These are phyloP conservation scores for Gymnopus androsaceus DNA, from an alignment of 1,284 basidiomycete species.

Conservation along the genomic window DNA sequence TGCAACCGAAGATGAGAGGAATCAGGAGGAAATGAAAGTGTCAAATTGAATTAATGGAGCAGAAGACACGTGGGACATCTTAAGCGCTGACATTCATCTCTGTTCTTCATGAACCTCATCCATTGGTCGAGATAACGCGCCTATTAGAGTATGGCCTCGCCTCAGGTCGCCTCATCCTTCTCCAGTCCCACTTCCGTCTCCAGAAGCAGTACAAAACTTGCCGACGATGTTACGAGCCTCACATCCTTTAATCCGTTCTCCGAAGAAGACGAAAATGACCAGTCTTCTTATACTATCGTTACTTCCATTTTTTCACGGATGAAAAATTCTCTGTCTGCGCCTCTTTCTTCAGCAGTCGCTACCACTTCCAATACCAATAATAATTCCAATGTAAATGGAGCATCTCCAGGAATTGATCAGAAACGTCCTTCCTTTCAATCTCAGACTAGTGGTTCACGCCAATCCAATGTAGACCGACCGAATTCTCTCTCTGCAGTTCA, in stretches of 20 bases:
- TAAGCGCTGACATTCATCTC: not conserved
- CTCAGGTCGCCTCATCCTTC: conserved; percentile 10
- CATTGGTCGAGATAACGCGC: conserved; percentile 17
- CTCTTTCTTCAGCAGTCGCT: conserved; percentile 53
- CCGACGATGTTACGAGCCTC: conserved; percentile 69
- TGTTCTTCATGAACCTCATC: not conserved
- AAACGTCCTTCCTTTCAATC: conserved; percentile 55
- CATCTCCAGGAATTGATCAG: conserved; percentile 38
- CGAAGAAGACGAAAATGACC: conserved; percentile 83
- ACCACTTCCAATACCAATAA: conserved; percentile 35
- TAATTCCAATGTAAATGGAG: conserved; percentile 32
- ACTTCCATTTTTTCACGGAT: conserved; percentile 75
- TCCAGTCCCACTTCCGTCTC: conserved; percentile 44
- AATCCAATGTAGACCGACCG: conserved; percentile 52
- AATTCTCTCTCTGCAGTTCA: conserved; percentile 55
- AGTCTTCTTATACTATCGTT: conserved; percentile 78
- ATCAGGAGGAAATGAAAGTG: no score
- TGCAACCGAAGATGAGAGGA: no score
- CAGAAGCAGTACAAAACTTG: conserved; percentile 59
- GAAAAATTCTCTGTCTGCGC: conserved; percentile 72
- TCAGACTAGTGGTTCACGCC: conserved; percentile 46
- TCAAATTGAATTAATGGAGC: no score
- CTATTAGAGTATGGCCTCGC: conserved; percentile 19
- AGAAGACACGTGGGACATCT: not conserved
- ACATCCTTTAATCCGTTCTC: conserved; percentile 86